Base-by-base conservation (phyloP, 176 grass and related monocot genomes). In the Oryza meyeriana region DNA sequence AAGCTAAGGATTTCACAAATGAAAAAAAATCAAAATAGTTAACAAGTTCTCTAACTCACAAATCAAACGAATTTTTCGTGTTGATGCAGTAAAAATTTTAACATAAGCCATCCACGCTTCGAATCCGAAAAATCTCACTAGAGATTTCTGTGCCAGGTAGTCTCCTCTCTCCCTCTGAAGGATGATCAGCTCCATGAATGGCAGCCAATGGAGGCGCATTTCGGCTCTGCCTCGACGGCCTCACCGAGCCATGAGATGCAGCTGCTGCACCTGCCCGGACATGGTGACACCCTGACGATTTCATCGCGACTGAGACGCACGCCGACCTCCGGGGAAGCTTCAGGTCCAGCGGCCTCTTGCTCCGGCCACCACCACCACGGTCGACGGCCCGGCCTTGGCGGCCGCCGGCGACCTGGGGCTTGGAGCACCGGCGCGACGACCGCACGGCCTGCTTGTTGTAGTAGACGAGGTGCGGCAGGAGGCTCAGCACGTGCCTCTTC, bases 381-480 rank as follows among this genome's bases (percentile, higher is more conserved):
- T 76, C 78, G 48, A 79, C 45, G 22, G 79, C 62, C 16, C 67
- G 61, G 20, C 59, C 26, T 16, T 74, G 79, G 48, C 72, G 77
- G 38, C 26, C 73, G 52, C 88, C 90, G 48, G 12, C 45, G 45
- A 5, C 50, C 20, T 55, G 48, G 48, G 17, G 50, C 71, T 92
- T 92, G 44, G 76, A 72, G 16, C 76, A 72, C 20, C 61, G 14
- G 6, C 50, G 50, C 20, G 50, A 83, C 26, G 78, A 71, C 26
- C 77, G 69, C 34, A 83, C 81, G 5, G 75, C 38, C 31, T 77
- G 83, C 30, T 78, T 81, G 74, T 92, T 86, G 73, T 89, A 89
- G 69, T 47, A 92, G 42, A 69, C 61, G 32, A 92, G 83, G 61
- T 58, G 67, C 5, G 90, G 90, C 32, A 89, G 50, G 38, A 92